Evolutionary conservation across 352 stramenopile genomes (phyloP).

Genomic region (Phytophthora pistaciae): DNA sequence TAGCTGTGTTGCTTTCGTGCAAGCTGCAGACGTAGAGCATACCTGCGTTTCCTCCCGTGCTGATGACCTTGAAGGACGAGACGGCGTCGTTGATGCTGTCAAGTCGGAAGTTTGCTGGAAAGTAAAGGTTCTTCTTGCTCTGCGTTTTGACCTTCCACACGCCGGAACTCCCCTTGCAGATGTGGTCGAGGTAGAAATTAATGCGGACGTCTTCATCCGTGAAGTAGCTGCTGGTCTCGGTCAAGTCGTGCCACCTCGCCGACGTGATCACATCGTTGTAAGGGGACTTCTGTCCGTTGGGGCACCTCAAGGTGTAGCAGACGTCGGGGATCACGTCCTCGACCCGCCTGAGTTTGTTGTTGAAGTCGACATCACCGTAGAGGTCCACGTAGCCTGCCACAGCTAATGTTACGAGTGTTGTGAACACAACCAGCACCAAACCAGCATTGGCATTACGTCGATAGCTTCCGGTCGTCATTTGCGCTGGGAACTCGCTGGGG

Average conservation of each 20-base stretch:
- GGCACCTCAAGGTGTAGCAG: conserved; percentile 23
- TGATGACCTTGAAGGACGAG: conserved; percentile 21
- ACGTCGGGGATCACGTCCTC: conserved; percentile 6
- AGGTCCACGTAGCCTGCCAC: conserved; percentile 21
- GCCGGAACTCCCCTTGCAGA: conserved; percentile 5
- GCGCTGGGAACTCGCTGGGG: no score
- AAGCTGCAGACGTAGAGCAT: not conserved
- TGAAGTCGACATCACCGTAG: conserved; percentile 19
- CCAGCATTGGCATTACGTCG: not conserved
- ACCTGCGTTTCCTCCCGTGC: conserved; percentile 8
- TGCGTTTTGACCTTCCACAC: conserved; percentile 18
- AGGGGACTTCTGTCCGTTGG: not conserved
- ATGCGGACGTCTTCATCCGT: conserved; percentile 4
- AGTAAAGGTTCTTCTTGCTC: conserved; percentile 20
- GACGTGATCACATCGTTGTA: conserved; percentile 24
- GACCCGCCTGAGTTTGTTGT: conserved; percentile 16
- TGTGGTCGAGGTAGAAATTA: conserved; percentile 11
- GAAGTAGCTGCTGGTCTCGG: not conserved
- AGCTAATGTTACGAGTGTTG: not conserved
- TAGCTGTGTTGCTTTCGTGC: not conserved
- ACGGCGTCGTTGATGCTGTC: conserved; percentile 24
- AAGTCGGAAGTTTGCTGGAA: conserved; percentile 11
- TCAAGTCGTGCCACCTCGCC: conserved; percentile 16
- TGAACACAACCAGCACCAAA: not conserved
- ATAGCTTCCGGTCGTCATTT: not conserved